Base-by-base conservation (phyloP, 2,329 filamentous ascomycete species). In the Penicillium sp. region DNA sequence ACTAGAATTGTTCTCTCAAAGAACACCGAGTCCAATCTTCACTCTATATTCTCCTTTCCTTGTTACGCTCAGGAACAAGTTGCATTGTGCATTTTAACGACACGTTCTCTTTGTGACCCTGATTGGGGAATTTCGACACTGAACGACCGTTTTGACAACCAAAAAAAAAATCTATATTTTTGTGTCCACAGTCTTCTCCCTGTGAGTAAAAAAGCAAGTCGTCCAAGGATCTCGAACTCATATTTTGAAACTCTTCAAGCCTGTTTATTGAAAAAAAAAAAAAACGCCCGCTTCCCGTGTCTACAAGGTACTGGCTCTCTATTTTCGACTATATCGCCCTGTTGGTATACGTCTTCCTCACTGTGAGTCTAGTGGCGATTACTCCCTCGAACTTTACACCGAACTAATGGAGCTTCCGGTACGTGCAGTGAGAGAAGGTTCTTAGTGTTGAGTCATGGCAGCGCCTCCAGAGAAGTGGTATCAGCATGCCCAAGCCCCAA, bases 81-180 rank as follows among this genome's bases (percentile, higher is more conserved):
- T 18, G 15, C 15, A 16, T 15, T 16, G 33, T 6, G 3, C 5
- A 29, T 29, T 29, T 9, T 12, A 8, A 29, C 28, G 8, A 9
- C 7, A 8, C 33, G 13, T 13, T 38, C 3, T 36, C 21, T 23
- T 44, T 43, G 23, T 16, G 6, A 16, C 16, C 39, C 21, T 44
- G 29, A 23, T 9, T 16, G 29, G 38, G n/a, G 16, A 12, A 3
- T 28, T 18, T 5, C 10, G n/a, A 36, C 13, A 15, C 31, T 29
- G n/a, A 15, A 5, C 16, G 13, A 12, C 47, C 10, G 33, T 2
- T 12, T 21, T 26, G 15, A 10, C 12, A 46, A 39, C 42, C 42
- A 53, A 53, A 42, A 15, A 34, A n/a, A n/a, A n/a, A n/a, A n/a
- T n/a, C n/a, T 21, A 24, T 45, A 38, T 45, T 51, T 31, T 18